A percentile compares a stretch with the other conserved stretches of the same genome.
Conservation (phyloP, 2,329 filamentous ascomycete species). For the Claviceps pazoutovae region DNA sequence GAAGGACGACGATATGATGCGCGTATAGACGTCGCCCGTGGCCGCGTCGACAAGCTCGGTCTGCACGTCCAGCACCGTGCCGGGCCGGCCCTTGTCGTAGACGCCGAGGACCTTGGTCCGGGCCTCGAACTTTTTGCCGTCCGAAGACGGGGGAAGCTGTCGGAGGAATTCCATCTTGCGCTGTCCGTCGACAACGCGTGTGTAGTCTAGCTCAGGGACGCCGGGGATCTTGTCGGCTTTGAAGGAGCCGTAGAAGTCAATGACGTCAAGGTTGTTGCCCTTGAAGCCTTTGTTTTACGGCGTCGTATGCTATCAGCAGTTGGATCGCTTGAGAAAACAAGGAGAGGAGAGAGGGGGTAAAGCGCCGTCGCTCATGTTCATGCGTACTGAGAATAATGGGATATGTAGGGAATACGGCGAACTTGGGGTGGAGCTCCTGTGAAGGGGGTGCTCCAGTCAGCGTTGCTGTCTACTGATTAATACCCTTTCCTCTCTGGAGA, state of each 20-base stretch:
- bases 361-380: no score
- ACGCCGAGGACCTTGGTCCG: slow-evolving; percentile 68
- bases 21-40: slow-evolving; percentile 56
- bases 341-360: neutral
- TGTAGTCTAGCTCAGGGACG: slow-evolving; percentile 62
- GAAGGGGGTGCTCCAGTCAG: neutral
- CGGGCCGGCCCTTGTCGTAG: slow-evolving; percentile 79
- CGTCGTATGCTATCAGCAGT: no score
- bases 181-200: slow-evolving; percentile 70
- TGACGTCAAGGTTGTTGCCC: slow-evolving; percentile 57
- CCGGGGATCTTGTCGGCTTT: slow-evolving; percentile 54
- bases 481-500: no score
- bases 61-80: slow-evolving; percentile 70
- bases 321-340: neutral
- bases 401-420: slow-evolving; percentile 81
- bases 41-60: slow-evolving; percentile 58
- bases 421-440: slow-evolving; percentile 76
- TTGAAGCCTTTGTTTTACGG: slow-evolving; percentile 50
- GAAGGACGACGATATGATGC: slow-evolving; percentile 57
- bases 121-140: slow-evolving; percentile 60
- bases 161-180: slow-evolving; percentile 66
- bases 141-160: slow-evolving; percentile 57
- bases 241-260: slow-evolving; percentile 70
- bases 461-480: neutral
- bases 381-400: slow-evolving; percentile 61